Evolutionary conservation across 306 rosid genomes (phyloP).

Genomic region (Vigna unguiculata): DNA sequence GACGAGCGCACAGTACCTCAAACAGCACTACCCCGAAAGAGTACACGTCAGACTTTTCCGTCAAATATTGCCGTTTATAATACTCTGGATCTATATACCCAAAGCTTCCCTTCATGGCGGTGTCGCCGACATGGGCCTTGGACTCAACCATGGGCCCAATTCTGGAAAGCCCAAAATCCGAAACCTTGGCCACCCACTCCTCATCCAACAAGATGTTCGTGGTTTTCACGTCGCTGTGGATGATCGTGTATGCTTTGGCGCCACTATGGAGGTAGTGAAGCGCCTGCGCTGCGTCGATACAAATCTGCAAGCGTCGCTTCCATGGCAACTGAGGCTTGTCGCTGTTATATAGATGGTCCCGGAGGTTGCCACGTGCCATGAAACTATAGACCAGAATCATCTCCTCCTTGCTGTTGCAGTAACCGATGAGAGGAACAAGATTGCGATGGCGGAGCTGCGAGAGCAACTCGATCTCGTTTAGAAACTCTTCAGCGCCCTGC

Average conservation of each 20-base stretch:
- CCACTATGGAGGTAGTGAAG: slow-evolving; percentile 60
- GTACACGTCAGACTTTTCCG: slow-evolving; percentile 71
- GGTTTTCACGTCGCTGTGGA: slow-evolving; percentile 71
- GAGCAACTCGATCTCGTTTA: slow-evolving; percentile 55
- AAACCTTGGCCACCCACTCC: slow-evolving; percentile 55
- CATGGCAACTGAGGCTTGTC: slow-evolving; percentile 40
- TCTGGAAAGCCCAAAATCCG: slow-evolving; percentile 65
- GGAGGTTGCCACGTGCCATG: slow-evolving; percentile 61
- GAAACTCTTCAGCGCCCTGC: slow-evolving; percentile 53
- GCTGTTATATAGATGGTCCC: slow-evolving; percentile 55
- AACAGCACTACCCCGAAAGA: slow-evolving; percentile 67
- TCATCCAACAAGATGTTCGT: slow-evolving; percentile 61
- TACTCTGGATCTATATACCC: slow-evolving; percentile 49
- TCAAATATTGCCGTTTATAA: slow-evolving; percentile 48
- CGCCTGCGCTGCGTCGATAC: slow-evolving; percentile 57
- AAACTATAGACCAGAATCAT: slow-evolving; percentile 55
- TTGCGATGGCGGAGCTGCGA: slow-evolving; percentile 53
- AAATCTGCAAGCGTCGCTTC: slow-evolving; percentile 59
- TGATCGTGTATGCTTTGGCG: slow-evolving; percentile 35
- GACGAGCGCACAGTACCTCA: slow-evolving; percentile 59
- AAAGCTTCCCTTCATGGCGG: slow-evolving; percentile 46
- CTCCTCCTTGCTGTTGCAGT: slow-evolving; percentile 49
- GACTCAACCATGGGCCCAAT: slow-evolving; percentile 42
- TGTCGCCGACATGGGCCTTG: slow-evolving; percentile 48
- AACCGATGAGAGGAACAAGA: slow-evolving; percentile 51